Evolutionary conservation across 805 yeast genomes (phyloP).

Genomic region (Komagataella pseudopastoris): DNA sequence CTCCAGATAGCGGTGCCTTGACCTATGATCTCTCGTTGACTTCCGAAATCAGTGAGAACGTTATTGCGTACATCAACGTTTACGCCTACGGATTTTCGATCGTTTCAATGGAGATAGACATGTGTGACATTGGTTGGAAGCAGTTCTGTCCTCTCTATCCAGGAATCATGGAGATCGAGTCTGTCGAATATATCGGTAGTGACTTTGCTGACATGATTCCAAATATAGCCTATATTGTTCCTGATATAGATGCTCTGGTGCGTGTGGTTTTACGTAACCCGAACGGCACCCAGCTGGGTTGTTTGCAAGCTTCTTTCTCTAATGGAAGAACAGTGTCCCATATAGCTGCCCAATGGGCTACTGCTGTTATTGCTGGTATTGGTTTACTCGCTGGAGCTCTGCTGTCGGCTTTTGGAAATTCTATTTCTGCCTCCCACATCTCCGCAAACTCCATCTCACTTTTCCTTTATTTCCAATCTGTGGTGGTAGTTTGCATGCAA

Average conservation of each 20-base stretch:
- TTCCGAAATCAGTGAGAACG: constrained; percentile 52
- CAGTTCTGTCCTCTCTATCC: constrained; percentile 87
- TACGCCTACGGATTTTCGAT: constrained; percentile 79
- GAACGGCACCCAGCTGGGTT: constrained; percentile 37
- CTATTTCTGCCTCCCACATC: constrained; percentile 80
- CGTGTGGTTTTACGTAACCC: constrained; percentile 31
- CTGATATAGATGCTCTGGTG: constrained; percentile 73
- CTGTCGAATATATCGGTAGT: constrained; percentile 44
- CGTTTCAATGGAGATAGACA: constrained; percentile 40
- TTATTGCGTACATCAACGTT: constrained; percentile 57
- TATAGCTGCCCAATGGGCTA: constrained; percentile 80
- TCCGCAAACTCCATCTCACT: constrained; percentile 78
- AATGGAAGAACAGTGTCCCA: constrained; percentile 78
- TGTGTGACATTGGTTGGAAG: constrained; percentile 61
- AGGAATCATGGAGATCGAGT: constrained; percentile 66
- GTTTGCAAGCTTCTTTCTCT: constrained; percentile 61
- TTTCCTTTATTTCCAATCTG: constrained; percentile 79
- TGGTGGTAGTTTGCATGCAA: constrained; percentile 73
- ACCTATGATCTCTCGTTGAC: constrained; percentile 57
- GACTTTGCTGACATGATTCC: constrained; percentile 50
- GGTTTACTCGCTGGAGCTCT: constrained; percentile 77
- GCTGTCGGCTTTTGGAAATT: constrained; percentile 75
- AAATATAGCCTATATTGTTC: constrained; percentile 75
- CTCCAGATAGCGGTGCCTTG: constrained; percentile 58
- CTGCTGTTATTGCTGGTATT: constrained; percentile 80